phyloP scores from a whole-genome alignment of 2,329 filamentous ascomycete species.

The Arthroderma sp. region DNA sequence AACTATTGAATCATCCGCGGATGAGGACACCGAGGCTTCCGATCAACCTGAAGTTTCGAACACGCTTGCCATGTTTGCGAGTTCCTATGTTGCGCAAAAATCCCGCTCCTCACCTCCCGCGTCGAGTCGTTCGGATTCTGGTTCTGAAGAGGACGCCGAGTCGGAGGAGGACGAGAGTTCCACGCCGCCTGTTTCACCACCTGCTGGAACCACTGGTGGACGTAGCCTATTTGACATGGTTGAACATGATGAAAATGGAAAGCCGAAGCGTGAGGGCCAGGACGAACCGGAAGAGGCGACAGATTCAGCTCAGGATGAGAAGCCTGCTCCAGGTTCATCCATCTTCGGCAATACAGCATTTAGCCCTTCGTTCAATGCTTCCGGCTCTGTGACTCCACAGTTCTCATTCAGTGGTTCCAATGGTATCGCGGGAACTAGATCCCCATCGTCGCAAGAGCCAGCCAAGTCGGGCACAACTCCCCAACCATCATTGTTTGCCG shows the following conservation, averaged over 20 bases:
- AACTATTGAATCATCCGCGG: conserved; percentile 9
- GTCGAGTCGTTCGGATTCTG: not conserved
- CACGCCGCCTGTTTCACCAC: conserved; percentile 3
- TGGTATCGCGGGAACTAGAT: conserved; percentile 10
- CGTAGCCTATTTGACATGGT: conserved; percentile 26
- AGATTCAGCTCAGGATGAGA: conserved; percentile 1
- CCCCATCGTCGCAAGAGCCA: conserved; percentile 8
- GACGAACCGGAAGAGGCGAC: conserved; percentile 3
- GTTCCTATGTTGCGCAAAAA: conserved; percentile 10
- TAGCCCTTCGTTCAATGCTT: conserved; percentile 16
- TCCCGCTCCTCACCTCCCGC: not conserved
- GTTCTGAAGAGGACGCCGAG: conserved; percentile 4
- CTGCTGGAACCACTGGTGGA: conserved; percentile 13
- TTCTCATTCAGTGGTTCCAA: conserved; percentile 10
- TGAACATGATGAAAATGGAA: conserved; percentile 15
- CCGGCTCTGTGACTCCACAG: conserved; percentile 13
- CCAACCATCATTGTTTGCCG: not conserved
- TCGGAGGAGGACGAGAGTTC: conserved; percentile 5
- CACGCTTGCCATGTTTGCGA: conserved; percentile 10
- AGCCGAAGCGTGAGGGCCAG: conserved; percentile 14
- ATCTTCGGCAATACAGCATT: conserved; percentile 17
- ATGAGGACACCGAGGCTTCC: conserved; percentile 1
- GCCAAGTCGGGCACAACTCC: conserved; percentile 3
- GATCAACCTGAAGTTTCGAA: conserved; percentile 1
- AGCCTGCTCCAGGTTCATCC: conserved; percentile 7